Base-by-base conservation (phyloP, 2,329 filamentous ascomycete species). In the Botrytis paeoniae region DNA sequence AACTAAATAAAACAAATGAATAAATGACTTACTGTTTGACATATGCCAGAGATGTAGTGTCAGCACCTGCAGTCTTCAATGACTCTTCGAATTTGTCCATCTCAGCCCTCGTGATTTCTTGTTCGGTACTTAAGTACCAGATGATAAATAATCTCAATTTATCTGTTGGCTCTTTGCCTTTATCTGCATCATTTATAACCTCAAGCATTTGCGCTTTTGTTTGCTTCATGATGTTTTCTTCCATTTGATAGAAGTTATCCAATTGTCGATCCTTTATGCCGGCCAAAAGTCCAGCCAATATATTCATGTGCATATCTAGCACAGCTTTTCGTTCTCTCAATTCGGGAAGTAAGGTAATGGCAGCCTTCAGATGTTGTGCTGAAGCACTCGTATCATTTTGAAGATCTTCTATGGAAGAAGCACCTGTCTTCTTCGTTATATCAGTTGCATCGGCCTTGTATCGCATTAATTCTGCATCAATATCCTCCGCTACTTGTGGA, bases 221-320 rank as follows among this genome's bases (percentile, higher is more conserved):
- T 82, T 97, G 93, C 83, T 97, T 98, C 81, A 91, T 92, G 75
- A 98, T 92, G 77, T 91, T 94, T 82, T 98, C 95, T 81, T 99
- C 97, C 9, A 97, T 85, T 81, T 98, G 94, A 84, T 97, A 99
- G 83, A 93, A 99, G 81, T 96, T 96, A 81, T 99, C 96, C 9
- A 99, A 86, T 82, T 98, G 95, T 25, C 96, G 91, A 78, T 97
- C 93, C 81, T 98, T 98, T 82, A 98, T 97, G 1, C 94, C 95
- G 0, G 85, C 86, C 59, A 91, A 80, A 4, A 91, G 81, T 1
- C 93, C 93, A 1, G 95, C 95, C 5, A 97, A 87, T 74, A 98
- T 97, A 81, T 97, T 98, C 96, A 99, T 99, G 82, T 99, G 96
- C 93, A 98, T 98, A 81, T 98, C 96, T 8, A 99, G 88, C 32